Evolutionary conservation across 345 rosid genomes (phyloP), one percentile per base, ranked within the genome.

Genomic region (Rhodamnia argentea): DNA sequence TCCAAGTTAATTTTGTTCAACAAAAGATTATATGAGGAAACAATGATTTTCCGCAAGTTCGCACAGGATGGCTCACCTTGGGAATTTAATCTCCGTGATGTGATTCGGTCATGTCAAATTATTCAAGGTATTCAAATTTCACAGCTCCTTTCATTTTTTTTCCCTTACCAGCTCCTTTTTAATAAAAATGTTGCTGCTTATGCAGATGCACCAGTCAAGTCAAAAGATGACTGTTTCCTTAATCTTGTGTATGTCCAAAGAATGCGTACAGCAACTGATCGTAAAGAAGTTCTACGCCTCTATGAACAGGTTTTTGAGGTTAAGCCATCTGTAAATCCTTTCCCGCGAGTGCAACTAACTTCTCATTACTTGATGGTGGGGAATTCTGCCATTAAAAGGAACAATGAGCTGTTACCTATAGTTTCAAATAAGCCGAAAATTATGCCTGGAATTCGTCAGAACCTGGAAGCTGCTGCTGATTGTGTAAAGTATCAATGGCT

Each of bases 71-170:
- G 99, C 84, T 93, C 98, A 40, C 99, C 99, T 32, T 97, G 99
- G 99, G 99, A 97, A 91, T 97, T 97, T 88, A 97, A 97, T 90
- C 90, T 97, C 90, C 99, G 99, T 59, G 99, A 97, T 89, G 96
- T 97, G 85, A 92, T 92, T 57, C 91, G 99, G 87, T 97, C 99
- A 32, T 97, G 99, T 88, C 92, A 96, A 88, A 90, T 97, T 62
- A 89, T 95, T 83, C 88, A 92, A 95, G 97, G 99, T 96, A 32
- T 84, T 52, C 81, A 54, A 53, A 16, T 52, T 76, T 26, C 13
- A 5, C 24, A 23, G 51, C 82, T 42, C 53, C 40, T 24, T 51
- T 60, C 86, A 16, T 52, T 24, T 23, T 29, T 58, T 42, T 60
- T 26, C 13, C 5, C 54, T 42, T 60, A 57, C 58, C 82, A 27